Evolutionary conservation across 768 basidiomycete species (phyloP).

Genomic region (Melanogaster broomeanus): DNA sequence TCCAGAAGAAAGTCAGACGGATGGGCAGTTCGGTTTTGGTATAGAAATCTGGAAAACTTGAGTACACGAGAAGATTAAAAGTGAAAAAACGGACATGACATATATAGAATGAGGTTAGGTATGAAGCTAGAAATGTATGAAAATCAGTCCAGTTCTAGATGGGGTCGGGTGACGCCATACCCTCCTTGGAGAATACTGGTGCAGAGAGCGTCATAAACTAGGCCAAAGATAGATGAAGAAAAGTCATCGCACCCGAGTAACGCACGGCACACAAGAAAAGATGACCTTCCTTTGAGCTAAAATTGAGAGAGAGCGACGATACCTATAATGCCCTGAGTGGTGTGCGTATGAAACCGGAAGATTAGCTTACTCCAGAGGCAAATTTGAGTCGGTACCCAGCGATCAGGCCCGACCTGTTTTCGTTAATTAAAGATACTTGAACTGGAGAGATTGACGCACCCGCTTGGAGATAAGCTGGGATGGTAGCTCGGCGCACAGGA

Average conservation of each 20-base stretch:
- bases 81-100: slow-evolving; percentile 47
- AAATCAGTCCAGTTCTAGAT: not conserved
- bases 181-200: slow-evolving; percentile 47
- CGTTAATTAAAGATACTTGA: not conserved
- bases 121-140: slow-evolving; percentile 42
- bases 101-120: slow-evolving; percentile 60
- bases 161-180: slow-evolving; percentile 21
- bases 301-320: slow-evolving; percentile 54
- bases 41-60: slow-evolving; percentile 41
- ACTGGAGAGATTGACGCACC: slow-evolving; percentile 27
- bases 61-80: not conserved
- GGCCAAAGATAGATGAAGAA: not conserved
- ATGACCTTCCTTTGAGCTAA: slow-evolving; percentile 52
- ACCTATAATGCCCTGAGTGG: slow-evolving; percentile 11
- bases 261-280: slow-evolving; percentile 50
- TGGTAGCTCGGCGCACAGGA: slow-evolving; percentile 58
- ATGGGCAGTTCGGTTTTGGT: slow-evolving; percentile 59
- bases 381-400: slow-evolving; percentile 64
- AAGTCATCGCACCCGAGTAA: slow-evolving; percentile 43
- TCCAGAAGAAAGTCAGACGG: slow-evolving; percentile 59
- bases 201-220: not conserved
- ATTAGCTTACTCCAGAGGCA: slow-evolving; percentile 45
- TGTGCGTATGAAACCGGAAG: not conserved
- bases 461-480: slow-evolving; percentile 64
- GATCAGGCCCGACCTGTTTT: slow-evolving; percentile 56